Evolutionary conservation across 305 asterid species (phyloP).

Genomic region (Solanum hybrid): DNA sequence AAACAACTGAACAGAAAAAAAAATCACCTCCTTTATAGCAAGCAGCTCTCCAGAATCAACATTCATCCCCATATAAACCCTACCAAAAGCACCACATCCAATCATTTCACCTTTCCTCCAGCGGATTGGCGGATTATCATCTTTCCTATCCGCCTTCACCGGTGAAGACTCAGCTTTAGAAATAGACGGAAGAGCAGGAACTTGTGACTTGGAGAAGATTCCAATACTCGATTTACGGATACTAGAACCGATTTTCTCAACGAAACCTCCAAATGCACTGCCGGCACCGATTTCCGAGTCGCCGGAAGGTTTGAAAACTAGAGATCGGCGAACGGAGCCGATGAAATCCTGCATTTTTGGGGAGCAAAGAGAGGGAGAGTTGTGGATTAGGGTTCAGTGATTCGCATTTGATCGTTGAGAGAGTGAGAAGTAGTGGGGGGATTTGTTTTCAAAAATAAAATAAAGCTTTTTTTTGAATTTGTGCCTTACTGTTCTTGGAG

Average conservation of each 20-base stretch:
- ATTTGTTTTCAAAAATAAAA: conserved; percentile 33
- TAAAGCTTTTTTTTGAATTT: conserved; percentile 14
- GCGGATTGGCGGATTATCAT: conserved; percentile 43
- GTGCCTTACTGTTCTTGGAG: conserved; percentile 4
- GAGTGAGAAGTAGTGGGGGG: conserved; percentile 21
- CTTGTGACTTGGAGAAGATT: conserved; percentile 58
- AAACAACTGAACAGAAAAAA: background rate
- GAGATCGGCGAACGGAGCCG: conserved; percentile 87
- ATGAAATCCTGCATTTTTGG: conserved; percentile 71
- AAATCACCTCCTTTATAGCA: conserved; percentile 87
- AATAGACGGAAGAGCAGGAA: conserved; percentile 57
- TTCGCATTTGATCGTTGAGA: conserved; percentile 20
- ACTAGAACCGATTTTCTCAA: conserved; percentile 79
- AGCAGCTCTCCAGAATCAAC: conserved; percentile 88
- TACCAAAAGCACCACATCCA: conserved; percentile 94
- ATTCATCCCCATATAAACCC: conserved; percentile 98
- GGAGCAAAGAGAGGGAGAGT: background rate
- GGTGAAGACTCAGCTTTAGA: conserved; percentile 18
- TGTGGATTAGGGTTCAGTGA: conserved; percentile 13
- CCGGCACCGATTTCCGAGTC: conserved; percentile 12
- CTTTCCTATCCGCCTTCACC: conserved; percentile 14
- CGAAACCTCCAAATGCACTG: conserved; percentile 65
- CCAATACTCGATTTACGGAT: conserved; percentile 85
- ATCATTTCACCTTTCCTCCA: conserved; percentile 96
- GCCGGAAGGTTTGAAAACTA: conserved; percentile 68